phyloP scores from a whole-genome alignment of 495 filamentous ascomycete species.

The Penicillium roqueforti region DNA sequence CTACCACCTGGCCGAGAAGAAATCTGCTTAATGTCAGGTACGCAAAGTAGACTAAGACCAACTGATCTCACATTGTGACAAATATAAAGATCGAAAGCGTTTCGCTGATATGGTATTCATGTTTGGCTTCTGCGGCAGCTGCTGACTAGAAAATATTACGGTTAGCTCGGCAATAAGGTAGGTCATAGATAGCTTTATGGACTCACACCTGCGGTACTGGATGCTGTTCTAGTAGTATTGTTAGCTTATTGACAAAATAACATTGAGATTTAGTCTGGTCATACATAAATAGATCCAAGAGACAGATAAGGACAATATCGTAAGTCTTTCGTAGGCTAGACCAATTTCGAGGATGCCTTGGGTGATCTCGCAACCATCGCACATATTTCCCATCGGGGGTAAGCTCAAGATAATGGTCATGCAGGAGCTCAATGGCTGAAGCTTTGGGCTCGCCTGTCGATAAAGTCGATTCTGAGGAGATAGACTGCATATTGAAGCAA shows the following conservation, averaged over 20 bases:
- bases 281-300: constrained; percentile 43
- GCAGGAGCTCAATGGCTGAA: constrained; percentile 15
- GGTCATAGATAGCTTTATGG: neutral
- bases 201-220: constrained; percentile 41
- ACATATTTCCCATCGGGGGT: constrained; percentile 36
- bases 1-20: constrained; percentile 47
- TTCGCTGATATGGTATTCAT: constrained; percentile 28
- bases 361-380: constrained; percentile 34
- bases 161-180: neutral
- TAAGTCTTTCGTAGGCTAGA: constrained; percentile 29
- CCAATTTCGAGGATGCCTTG: constrained; percentile 43
- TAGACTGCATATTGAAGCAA: constrained; percentile 14
- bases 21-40: constrained; percentile 29
- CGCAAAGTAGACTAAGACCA: neutral
- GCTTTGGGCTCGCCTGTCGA: constrained; percentile 16
- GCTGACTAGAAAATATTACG: constrained; percentile 20
- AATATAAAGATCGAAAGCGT: constrained; percentile 38
- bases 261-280: constrained; percentile 2
- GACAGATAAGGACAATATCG: constrained; percentile 33
- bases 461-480: constrained; percentile 1
- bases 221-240: constrained; percentile 29
- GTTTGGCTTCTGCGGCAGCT: constrained; percentile 29
- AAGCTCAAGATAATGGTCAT: constrained; percentile 26
- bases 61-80: constrained; percentile 31
- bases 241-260: neutral